Evolutionary conservation across 805 yeast genomes (phyloP).

Genomic region (Candida anglica): DNA sequence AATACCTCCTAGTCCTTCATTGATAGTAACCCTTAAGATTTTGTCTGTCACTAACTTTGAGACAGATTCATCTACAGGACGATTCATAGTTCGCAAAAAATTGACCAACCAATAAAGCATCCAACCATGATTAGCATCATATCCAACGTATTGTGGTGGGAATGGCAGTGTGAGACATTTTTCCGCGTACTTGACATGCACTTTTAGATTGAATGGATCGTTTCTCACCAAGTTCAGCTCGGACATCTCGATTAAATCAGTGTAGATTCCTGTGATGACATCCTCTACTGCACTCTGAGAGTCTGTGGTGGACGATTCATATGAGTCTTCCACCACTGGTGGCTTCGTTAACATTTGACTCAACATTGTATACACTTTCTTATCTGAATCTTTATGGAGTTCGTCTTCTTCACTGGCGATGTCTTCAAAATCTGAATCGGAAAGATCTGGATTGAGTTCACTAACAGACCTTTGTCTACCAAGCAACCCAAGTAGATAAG

Average conservation of each 20-base stretch:
- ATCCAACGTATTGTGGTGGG: constrained; percentile 46
- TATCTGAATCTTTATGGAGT: constrained; percentile 1
- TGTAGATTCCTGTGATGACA: constrained; percentile 24
- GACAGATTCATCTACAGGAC: not conserved
- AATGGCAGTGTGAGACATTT: constrained; percentile 39
- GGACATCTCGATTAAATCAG: constrained; percentile 10
- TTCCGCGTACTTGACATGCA: constrained; percentile 44
- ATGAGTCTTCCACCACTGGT: constrained; percentile 16
- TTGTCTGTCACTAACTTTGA: constrained; percentile 16
- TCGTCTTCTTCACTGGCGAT: constrained; percentile 10
- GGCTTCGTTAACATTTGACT: constrained; percentile 10
- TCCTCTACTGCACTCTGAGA: constrained; percentile 33
- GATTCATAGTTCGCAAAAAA: no score
- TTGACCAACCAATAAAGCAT: constrained; percentile 79
- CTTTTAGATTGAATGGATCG: constrained; percentile 13
- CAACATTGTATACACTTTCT: constrained; percentile 2
- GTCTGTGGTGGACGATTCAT: constrained; percentile 31
- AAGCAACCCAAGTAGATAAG: constrained; percentile 15
- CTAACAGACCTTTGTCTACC: constrained; percentile 10
- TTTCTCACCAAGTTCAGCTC: constrained; percentile 7
- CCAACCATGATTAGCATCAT: constrained; percentile 95
- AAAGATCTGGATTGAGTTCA: constrained; percentile 2
- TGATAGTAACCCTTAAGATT: constrained; percentile 20
- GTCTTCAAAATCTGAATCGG: constrained; percentile 19
- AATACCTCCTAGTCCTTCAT: constrained; percentile 51